These are phyloP conservation scores for Hura crepitans DNA, from an alignment of 441 rosid species.

Conservation along the genomic window DNA sequence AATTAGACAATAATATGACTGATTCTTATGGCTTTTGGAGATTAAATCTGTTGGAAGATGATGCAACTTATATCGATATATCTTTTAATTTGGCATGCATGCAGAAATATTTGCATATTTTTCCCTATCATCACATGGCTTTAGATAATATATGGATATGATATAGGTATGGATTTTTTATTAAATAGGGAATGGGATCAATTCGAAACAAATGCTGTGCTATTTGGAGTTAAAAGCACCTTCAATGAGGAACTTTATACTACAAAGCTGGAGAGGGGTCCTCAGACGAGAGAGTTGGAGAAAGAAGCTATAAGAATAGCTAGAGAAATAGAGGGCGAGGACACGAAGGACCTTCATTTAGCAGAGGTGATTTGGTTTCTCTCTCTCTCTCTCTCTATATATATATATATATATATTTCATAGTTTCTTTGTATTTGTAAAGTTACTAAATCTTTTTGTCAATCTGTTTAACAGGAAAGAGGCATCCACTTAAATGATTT, in stretches of 20 bases:
- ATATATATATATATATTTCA: background rate
- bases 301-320: constrained; percentile 81
- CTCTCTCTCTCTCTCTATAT: background rate
- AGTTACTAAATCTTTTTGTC: constrained; percentile 17
- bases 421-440: constrained; percentile 4
- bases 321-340: constrained; percentile 90
- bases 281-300: constrained; percentile 58
- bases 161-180: constrained; percentile 19
- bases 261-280: constrained; percentile 75
- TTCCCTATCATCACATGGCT: no score
- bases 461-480: constrained; percentile 68
- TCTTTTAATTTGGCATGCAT: background rate
- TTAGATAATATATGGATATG: constrained; percentile 14
- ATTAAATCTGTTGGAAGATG: no score
- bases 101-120: no score
- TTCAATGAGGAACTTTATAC: constrained; percentile 84
- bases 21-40: no score
- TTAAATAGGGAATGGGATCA: constrained; percentile 75
- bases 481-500: constrained; percentile 54
- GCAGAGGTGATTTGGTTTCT: constrained; percentile 58
- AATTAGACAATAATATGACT: no score
- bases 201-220: constrained; percentile 63
- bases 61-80: no score
- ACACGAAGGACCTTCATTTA: constrained; percentile 77
- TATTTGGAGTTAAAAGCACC: constrained; percentile 87